Percentiles rank a stretch among this genome's conserved stretches.
Evolutionary conservation across 2,329 filamentous ascomycete genomes (phyloP).

Genomic region (Alternaria sp.): DNA sequence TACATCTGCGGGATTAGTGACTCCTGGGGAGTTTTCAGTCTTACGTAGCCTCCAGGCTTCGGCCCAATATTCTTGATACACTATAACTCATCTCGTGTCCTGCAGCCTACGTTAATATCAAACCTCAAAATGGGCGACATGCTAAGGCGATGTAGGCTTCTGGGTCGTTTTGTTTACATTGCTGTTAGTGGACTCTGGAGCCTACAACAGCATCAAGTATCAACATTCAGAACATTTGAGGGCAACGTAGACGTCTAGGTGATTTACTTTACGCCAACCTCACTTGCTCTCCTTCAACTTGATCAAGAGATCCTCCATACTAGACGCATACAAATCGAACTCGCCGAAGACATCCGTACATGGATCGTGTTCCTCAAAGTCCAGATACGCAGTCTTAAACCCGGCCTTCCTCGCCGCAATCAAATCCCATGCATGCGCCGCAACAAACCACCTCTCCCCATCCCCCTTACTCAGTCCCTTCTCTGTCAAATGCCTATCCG

Average conservation of each 20-base stretch:
- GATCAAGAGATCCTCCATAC: slow-evolving; percentile 28
- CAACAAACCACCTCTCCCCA: slow-evolving; percentile 34
- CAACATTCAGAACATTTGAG: neutral
- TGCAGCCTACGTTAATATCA: neutral
- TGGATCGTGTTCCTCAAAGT: slow-evolving; percentile 33
- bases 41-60: neutral
- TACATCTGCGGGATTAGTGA: neutral
- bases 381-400: slow-evolving; percentile 34
- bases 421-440: slow-evolving; percentile 36
- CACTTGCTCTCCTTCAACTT: slow-evolving; percentile 21
- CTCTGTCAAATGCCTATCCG: slow-evolving; percentile 19
- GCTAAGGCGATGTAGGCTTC: neutral
- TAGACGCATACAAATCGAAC: slow-evolving; percentile 33
- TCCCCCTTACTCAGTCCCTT: slow-evolving; percentile 6
- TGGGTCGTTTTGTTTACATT: neutral
- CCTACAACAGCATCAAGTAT: neutral
- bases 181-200: neutral
- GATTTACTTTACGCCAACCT: neutral
- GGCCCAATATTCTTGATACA: neutral
- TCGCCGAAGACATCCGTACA: slow-evolving; percentile 31
- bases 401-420: slow-evolving; percentile 27
- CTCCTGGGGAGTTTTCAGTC: neutral
- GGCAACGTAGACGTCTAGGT: neutral
- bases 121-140: neutral
- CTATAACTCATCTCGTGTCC: neutral